phyloP scores from a whole-genome alignment of 208 protist species.

The Acanthamoeba culbertsoni region DNA sequence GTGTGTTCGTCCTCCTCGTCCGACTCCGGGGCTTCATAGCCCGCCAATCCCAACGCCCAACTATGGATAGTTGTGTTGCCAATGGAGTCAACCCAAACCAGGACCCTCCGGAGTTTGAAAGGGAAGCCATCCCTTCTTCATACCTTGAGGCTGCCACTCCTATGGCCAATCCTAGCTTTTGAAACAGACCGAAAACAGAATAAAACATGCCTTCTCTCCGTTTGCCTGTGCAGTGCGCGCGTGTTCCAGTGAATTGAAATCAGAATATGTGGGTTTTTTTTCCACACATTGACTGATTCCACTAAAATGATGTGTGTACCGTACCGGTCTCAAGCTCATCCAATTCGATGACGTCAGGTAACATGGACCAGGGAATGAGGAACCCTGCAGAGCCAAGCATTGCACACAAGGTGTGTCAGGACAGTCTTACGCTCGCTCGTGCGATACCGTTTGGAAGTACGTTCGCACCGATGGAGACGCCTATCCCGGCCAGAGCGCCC shows the following conservation, averaged over 20 bases:
- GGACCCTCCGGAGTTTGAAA: no score
- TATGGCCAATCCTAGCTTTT: conserved; percentile 65
- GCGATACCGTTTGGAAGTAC: no score
- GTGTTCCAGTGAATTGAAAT: neutral
- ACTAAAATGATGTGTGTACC: neutral
- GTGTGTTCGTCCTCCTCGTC: neutral
- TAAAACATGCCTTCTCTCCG: conserved; percentile 73
- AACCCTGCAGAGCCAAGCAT: neutral
- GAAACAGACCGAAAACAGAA: conserved; percentile 66
- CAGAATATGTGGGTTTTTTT: neutral
- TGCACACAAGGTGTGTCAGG: neutral
- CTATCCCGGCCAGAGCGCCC: conserved; percentile 47
- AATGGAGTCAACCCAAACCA: no score
- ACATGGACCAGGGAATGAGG: conserved; percentile 63
- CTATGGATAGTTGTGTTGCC: no score
- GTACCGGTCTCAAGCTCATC: conserved; percentile 71
- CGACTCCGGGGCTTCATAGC: neutral
- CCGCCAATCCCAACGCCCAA: neutral
- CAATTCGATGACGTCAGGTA: conserved; percentile 68
- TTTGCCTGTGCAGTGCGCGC: neutral
- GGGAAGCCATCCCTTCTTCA: no score
- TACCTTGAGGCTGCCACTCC: conserved; percentile 1
- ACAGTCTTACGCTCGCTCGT: no score
- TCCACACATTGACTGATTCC: neutral
- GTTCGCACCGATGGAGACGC: conserved; percentile 1